phyloP scores from a whole-genome alignment of 2,329 filamentous ascomycete genomes.

The Chaetothyriales sp. region DNA sequence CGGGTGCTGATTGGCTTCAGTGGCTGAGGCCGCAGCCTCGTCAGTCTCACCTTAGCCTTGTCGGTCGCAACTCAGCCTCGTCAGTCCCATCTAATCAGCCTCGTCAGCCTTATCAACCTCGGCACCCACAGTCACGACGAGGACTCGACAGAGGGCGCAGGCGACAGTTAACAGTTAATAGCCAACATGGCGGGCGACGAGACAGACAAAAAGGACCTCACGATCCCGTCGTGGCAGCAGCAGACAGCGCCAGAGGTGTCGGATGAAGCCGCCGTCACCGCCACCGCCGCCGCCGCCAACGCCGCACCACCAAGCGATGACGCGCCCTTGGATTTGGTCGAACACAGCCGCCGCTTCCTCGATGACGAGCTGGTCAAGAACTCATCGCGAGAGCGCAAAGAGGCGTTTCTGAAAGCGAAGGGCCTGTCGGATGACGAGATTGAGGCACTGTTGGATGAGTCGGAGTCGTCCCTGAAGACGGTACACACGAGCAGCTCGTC shows the following conservation, averaged over 20 bases:
- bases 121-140: too few species aligned
- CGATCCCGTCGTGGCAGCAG: slow-evolving; percentile 29
- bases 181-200: slow-evolving; percentile 22
- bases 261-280: not conserved
- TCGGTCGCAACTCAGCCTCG: too few species aligned
- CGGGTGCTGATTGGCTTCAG: too few species aligned
- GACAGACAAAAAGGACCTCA: slow-evolving; percentile 18
- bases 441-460: slow-evolving; percentile 42
- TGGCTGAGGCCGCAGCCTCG: too few species aligned
- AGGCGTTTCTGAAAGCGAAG: slow-evolving; percentile 62
- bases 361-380: slow-evolving; percentile 56
- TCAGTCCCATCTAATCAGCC: too few species aligned
- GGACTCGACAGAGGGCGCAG: too few species aligned
- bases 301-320: slow-evolving; percentile 12
- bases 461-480: slow-evolving; percentile 12
- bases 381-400: slow-evolving; percentile 56
- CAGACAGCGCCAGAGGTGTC: not conserved
- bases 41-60: too few species aligned
- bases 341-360: slow-evolving; percentile 62
- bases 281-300: slow-evolving; percentile 26
- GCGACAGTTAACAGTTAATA: not conserved
- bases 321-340: slow-evolving; percentile 29
- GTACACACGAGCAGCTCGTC: slow-evolving; percentile 12
- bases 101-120: too few species aligned
- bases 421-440: slow-evolving; percentile 55